Conservation (phyloP, 2,329 filamentous ascomycete genomes). For the Pleurostoma richardsiae region DNA sequence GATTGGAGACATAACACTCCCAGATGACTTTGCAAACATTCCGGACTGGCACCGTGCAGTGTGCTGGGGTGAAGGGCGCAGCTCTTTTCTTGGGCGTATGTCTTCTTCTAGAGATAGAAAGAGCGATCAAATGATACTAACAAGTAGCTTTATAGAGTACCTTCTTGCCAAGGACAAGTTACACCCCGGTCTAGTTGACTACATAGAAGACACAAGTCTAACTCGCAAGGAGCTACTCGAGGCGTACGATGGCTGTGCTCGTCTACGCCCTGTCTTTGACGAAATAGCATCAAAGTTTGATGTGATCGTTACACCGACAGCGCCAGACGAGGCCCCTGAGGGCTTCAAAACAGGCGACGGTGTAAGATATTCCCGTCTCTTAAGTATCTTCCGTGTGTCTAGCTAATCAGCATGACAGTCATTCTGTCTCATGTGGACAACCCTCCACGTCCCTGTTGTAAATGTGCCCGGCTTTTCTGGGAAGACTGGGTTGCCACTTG, state of each 20-base stretch:
- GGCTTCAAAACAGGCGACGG: slow-evolving; percentile 30
- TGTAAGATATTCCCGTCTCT: background rate
- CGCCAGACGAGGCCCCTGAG: slow-evolving; percentile 52
- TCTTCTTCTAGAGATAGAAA: background rate
- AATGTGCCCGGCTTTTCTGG: slow-evolving; percentile 60
- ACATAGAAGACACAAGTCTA: slow-evolving; percentile 44
- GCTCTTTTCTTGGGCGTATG: slow-evolving; percentile 36
- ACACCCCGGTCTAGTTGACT: slow-evolving; percentile 32
- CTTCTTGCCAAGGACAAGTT: slow-evolving; percentile 39
- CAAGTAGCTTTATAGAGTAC: slow-evolving; percentile 36
- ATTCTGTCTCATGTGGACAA: slow-evolving; percentile 47
- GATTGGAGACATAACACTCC: slow-evolving; percentile 50
- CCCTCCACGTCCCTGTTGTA: slow-evolving; percentile 54
- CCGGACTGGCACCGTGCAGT: slow-evolving; percentile 46
- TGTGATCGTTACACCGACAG: slow-evolving; percentile 53
- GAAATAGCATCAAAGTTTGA: slow-evolving; percentile 43
- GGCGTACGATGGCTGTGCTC: slow-evolving; percentile 49
- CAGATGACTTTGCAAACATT: slow-evolving; percentile 38
- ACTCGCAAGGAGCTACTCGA: slow-evolving; percentile 42
- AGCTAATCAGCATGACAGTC: slow-evolving; percentile 45
- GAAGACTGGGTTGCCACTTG: slow-evolving; percentile 51
- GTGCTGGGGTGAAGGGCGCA: slow-evolving; percentile 44
- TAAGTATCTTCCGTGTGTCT: background rate
- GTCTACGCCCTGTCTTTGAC: slow-evolving; percentile 49
- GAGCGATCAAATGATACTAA: background rate